phyloP scores from a whole-genome alignment of 2,329 filamentous ascomycete genomes.

The Diaporthe sp. region DNA sequence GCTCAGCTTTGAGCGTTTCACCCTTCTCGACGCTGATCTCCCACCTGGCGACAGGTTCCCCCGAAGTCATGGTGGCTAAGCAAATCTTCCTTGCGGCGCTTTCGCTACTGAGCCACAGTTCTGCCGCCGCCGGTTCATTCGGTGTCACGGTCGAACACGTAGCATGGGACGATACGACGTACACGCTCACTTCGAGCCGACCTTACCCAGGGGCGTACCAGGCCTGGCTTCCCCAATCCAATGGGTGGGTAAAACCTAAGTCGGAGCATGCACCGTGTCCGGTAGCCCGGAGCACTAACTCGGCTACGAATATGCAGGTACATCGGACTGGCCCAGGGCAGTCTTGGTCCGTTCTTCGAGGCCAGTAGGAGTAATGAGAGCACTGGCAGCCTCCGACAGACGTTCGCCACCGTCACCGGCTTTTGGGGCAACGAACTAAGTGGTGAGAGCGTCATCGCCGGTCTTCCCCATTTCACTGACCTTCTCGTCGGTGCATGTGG shows the following conservation, averaged over 20 bases:
- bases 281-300: neutral
- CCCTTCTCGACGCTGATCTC: neutral
- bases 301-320: neutral
- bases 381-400: neutral
- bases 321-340: neutral
- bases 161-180: neutral
- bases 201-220: neutral
- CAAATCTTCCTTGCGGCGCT: neutral
- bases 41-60: neutral
- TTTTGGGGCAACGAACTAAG: neutral
- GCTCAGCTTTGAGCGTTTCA: neutral
- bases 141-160: neutral
- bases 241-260: neutral
- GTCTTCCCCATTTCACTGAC: neutral
- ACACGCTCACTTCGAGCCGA: slow-evolving; percentile 2
- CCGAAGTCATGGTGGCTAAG: neutral
- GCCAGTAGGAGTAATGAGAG: neutral
- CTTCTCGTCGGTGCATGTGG: neutral
- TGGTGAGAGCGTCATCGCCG: neutral
- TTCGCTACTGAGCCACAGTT: neutral
- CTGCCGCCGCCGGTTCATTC: neutral
- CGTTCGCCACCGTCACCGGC: neutral
- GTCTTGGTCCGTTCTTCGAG: slow-evolving; percentile 3
- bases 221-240: slow-evolving; percentile 8
- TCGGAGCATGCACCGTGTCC: neutral